phyloP scores from a whole-genome alignment of 1,139 yeast species.

The Saccharomyces hybrid region DNA sequence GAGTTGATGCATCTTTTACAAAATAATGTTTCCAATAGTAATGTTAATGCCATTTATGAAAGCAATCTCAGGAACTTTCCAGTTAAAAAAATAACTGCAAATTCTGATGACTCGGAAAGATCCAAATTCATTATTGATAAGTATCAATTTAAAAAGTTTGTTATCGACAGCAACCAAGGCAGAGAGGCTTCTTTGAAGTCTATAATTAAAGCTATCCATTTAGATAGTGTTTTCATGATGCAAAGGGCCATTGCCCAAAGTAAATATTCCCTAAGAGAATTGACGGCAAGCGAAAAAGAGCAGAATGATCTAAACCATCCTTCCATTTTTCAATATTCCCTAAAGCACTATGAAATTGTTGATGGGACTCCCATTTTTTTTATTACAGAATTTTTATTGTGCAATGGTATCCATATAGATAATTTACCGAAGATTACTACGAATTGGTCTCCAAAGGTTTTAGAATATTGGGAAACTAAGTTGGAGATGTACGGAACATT shows the following conservation, averaged over 20 bases:
- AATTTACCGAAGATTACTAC: conserved; percentile 9
- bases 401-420: conserved; percentile 47
- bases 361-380: conserved; percentile 43
- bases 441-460: conserved; percentile 12
- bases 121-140: conserved; percentile 44
- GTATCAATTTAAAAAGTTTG: conserved; percentile 40
- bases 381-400: conserved; percentile 63
- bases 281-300: conserved; percentile 14
- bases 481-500: conserved; percentile 28
- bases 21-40: conserved; percentile 56
- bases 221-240: conserved; percentile 42
- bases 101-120: conserved; percentile 33
- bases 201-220: conserved; percentile 42
- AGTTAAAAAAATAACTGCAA: conserved; percentile 32
- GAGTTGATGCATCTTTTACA: conserved; percentile 38
- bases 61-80: conserved; percentile 12
- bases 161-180: conserved; percentile 13
- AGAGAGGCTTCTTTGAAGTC: conserved; percentile 21
- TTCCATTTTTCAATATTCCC: conserved; percentile 52
- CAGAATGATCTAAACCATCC: conserved; percentile 31
- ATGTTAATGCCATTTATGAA: conserved; percentile 56
- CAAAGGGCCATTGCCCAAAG: conserved; percentile 44
- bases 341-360: conserved; percentile 39
- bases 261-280: conserved; percentile 35
- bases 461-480: conserved; percentile 45